These are phyloP conservation scores for Purpureocillium takamizusanense DNA, from an alignment of 2,329 filamentous ascomycete species.

Conservation along the genomic window DNA sequence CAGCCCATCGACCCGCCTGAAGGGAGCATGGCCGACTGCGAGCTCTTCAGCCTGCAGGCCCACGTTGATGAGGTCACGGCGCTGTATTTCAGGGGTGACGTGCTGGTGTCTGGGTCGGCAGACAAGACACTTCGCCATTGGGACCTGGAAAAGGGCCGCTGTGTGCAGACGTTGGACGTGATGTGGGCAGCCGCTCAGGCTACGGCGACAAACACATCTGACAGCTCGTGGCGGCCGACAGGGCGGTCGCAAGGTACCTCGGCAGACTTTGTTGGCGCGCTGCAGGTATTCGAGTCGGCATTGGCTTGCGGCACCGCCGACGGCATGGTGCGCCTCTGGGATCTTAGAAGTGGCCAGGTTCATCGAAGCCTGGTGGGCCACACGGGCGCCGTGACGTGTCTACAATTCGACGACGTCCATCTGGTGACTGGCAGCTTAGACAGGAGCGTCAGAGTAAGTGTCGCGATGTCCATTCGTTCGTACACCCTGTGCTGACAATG, in stretches of 20 bases:
- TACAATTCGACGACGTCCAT: slow-evolving; percentile 95
- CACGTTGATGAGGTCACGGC: slow-evolving; percentile 94
- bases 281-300: slow-evolving; percentile 94
- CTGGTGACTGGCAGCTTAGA: slow-evolving; percentile 89
- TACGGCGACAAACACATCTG: slow-evolving; percentile 54
- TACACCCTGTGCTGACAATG: slow-evolving; percentile 15
- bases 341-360: slow-evolving; percentile 93
- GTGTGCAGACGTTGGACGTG: slow-evolving; percentile 93
- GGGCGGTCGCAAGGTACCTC: slow-evolving; percentile 51
- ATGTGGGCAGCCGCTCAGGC: slow-evolving; percentile 96
- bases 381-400: slow-evolving; percentile 83
- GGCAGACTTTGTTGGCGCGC: slow-evolving; percentile 86
- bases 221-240: slow-evolving; percentile 64
- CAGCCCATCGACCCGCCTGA: slow-evolving; percentile 59
- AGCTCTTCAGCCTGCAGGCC: slow-evolving; percentile 77
- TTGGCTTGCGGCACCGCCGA: slow-evolving; percentile 94
- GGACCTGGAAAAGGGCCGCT: slow-evolving; percentile 95
- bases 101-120: slow-evolving; percentile 87
- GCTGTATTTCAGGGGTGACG: slow-evolving; percentile 80
- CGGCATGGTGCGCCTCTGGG: slow-evolving; percentile 94
- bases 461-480: not conserved
- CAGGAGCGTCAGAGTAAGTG: slow-evolving; percentile 82
- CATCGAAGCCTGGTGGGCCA: slow-evolving; percentile 92
- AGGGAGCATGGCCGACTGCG: slow-evolving; percentile 82
- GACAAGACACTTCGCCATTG: slow-evolving; percentile 97